phyloP scores from a whole-genome alignment of 768 basidiomycete genomes.

The Auriculariales sp. region DNA sequence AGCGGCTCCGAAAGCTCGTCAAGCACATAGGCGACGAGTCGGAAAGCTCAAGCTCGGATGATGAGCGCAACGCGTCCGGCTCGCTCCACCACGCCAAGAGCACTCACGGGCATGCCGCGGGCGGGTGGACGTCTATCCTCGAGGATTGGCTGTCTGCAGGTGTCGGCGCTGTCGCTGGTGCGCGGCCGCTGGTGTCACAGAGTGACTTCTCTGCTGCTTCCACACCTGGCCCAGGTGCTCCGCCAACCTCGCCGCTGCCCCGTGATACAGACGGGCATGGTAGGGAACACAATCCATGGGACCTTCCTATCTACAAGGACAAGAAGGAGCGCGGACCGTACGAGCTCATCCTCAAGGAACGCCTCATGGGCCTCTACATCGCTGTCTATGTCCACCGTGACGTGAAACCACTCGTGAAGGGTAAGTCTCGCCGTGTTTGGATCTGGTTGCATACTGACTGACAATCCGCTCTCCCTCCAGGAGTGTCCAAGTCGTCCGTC shows the following conservation, averaged over 20 bases:
- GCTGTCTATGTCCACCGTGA: constrained; percentile 65
- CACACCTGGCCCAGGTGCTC: background rate
- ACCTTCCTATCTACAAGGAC: background rate
- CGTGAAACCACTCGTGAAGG: constrained; percentile 45
- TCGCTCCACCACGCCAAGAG: constrained; percentile 20
- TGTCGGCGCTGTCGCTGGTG: constrained; percentile 10
- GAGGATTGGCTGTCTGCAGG: constrained; percentile 56
- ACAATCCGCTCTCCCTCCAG: constrained; percentile 17
- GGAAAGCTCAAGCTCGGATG: background rate
- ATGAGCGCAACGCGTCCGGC: background rate
- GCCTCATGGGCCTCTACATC: constrained; percentile 81
- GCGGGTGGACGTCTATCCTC: constrained; percentile 61
- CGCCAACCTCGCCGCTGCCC: background rate
- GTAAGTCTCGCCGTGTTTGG: constrained; percentile 19
- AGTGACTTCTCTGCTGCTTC: background rate
- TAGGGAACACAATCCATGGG: background rate
- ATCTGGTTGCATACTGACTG: background rate
- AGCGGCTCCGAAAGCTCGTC: constrained; percentile 30
- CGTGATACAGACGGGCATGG: background rate
- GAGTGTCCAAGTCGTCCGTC: constrained; percentile 67
- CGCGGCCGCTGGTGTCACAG: constrained; percentile 7
- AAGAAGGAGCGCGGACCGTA: constrained; percentile 51
- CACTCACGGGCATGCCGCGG: constrained; percentile 7
- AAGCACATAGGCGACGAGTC: constrained; percentile 8
- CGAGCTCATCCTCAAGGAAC: constrained; percentile 71